Conservation (phyloP, 2,329 filamentous ascomycete species). For the Periconia digitata region DNA sequence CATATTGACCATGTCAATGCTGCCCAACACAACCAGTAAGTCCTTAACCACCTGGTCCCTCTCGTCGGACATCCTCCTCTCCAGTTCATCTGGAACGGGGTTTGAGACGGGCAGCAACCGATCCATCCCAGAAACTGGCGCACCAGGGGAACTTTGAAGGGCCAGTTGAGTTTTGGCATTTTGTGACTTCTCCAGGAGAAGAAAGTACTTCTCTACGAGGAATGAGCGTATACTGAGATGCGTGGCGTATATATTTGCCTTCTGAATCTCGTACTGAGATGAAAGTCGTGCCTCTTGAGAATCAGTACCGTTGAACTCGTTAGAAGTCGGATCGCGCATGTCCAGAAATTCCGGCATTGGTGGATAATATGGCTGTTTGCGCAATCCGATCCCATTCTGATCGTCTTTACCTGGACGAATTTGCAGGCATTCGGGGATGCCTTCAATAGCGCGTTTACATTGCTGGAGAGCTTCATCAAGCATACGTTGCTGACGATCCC, state of each 20-base stretch:
- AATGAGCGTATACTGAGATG: conserved; percentile 81
- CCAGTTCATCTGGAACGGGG: conserved; percentile 49
- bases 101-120: conserved; percentile 22
- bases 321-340: conserved; percentile 29
- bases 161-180: conserved; percentile 49
- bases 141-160: conserved; percentile 31
- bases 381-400: conserved; percentile 31
- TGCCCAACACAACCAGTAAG: conserved; percentile 71
- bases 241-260: conserved; percentile 84
- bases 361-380: conserved; percentile 37
- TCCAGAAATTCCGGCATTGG: conserved; percentile 39
- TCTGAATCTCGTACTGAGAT: conserved; percentile 85
- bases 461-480: conserved; percentile 70
- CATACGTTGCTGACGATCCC: conserved; percentile 74
- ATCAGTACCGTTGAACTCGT: conserved; percentile 26
- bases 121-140: conserved; percentile 31
- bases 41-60: conserved; percentile 80
- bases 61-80: conserved; percentile 70
- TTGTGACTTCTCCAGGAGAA: conserved; percentile 66
- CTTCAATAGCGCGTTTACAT: conserved; percentile 68
- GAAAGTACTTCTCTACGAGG: conserved; percentile 84
- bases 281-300: conserved; percentile 43
- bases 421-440: conserved; percentile 69
- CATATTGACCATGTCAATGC: conserved; percentile 81
- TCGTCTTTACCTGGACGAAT: conserved; percentile 50